Conservation (phyloP, 305 asterid species). For the Fraxinus nigra region DNA sequence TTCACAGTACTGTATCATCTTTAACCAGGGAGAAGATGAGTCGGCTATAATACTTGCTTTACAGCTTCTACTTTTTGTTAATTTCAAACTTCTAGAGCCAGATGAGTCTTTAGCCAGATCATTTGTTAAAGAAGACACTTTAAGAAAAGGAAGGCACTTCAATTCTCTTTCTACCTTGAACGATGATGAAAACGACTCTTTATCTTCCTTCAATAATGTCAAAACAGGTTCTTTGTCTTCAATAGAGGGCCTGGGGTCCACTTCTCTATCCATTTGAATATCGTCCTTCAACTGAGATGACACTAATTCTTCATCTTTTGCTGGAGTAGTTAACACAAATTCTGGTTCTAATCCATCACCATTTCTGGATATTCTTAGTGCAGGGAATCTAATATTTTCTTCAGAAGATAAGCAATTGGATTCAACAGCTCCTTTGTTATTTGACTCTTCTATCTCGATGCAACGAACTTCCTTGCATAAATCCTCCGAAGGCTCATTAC, state of each 20-base stretch:
- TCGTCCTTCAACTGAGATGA: conserved; percentile 26
- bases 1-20: conserved; percentile 39
- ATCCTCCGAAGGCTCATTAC: conserved; percentile 66
- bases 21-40: conserved; percentile 43
- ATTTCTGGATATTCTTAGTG: conserved; percentile 23
- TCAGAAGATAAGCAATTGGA: conserved; percentile 30
- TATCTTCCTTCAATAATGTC: neutral
- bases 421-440: conserved; percentile 31
- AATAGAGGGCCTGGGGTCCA: neutral
- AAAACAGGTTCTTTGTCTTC: conserved; percentile 14
- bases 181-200: neutral
- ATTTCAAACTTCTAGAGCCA: conserved; percentile 33
- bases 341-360: conserved; percentile 23
- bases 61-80: conserved; percentile 79
- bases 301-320: conserved; percentile 17
- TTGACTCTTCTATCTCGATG: conserved; percentile 55
- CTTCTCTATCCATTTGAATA: conserved; percentile 18
- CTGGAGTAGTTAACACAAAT: conserved; percentile 26
- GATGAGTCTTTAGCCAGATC: conserved; percentile 36
- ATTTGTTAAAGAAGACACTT: conserved; percentile 32
- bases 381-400: conserved; percentile 31
- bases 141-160: conserved; percentile 33
- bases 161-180: conserved; percentile 38
- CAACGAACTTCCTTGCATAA: conserved; percentile 78
- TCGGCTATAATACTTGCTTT: conserved; percentile 42